phyloP scores from a whole-genome alignment of 2,329 filamentous ascomycete genomes.

The Bertia moriformis region DNA sequence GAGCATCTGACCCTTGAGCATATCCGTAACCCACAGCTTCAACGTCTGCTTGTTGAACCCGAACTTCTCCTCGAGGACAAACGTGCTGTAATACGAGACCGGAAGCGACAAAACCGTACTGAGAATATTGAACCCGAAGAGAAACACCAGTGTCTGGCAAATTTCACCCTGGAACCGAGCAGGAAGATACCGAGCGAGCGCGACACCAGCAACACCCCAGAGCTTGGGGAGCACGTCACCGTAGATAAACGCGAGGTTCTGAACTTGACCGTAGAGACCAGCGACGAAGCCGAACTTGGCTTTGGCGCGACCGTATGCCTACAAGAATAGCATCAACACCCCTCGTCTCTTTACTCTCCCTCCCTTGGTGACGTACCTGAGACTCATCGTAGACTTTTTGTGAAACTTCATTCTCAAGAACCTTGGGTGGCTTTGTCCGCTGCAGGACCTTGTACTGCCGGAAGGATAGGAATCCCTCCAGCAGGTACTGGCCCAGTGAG shows the following conservation, averaged over 20 bases:
- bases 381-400: slow-evolving; percentile 87
- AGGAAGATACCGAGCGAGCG: slow-evolving; percentile 63
- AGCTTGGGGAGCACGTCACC: slow-evolving; percentile 81
- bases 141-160: slow-evolving; percentile 80
- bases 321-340: slow-evolving; percentile 6
- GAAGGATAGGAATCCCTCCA: slow-evolving; percentile 77
- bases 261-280: slow-evolving; percentile 71
- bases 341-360: background rate
- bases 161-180: slow-evolving; percentile 79
- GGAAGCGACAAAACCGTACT: slow-evolving; percentile 70
- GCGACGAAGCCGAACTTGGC: slow-evolving; percentile 74
- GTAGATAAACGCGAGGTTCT: slow-evolving; percentile 80
- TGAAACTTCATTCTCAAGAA: slow-evolving; percentile 75
- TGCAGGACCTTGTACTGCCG: slow-evolving; percentile 83
- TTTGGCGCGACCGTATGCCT: slow-evolving; percentile 90
- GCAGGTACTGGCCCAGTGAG: slow-evolving; percentile 75
- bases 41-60: slow-evolving; percentile 98
- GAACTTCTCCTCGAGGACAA: slow-evolving; percentile 90
- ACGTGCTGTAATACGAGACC: slow-evolving; percentile 78
- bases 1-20: slow-evolving; percentile 80
- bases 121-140: slow-evolving; percentile 72
- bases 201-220: slow-evolving; percentile 67
- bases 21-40: slow-evolving; percentile 73
- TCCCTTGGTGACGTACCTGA: slow-evolving; percentile 35
- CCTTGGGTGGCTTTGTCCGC: slow-evolving; percentile 66